These are phyloP conservation scores for Schoenoplectus triqueter DNA, from an alignment of 202 grass and related monocot species.

Conservation along the genomic window DNA sequence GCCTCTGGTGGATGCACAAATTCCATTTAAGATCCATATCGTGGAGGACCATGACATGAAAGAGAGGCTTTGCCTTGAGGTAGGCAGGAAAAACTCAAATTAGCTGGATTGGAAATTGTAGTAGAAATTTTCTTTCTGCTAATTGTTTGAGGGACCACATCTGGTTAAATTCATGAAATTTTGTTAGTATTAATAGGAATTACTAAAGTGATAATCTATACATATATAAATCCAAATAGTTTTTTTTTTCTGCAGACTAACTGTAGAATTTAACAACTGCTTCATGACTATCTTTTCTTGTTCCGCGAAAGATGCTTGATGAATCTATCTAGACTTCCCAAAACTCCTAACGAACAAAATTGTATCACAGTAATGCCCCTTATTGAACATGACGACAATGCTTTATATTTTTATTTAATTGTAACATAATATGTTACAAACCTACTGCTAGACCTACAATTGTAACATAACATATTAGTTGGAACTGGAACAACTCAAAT, in stretches of 20 bases:
- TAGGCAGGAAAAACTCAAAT: not conserved
- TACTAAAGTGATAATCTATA: not conserved
- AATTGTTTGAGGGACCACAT: not conserved
- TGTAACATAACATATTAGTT: not conserved
- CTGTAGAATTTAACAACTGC: not conserved
- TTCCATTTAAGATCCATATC: conserved; percentile 90
- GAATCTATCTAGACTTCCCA: not conserved
- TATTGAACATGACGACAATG: not conserved
- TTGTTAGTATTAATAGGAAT: not conserved
- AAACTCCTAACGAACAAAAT: not conserved
- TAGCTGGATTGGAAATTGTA: not conserved
- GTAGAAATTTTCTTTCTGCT: not conserved
- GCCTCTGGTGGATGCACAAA: conserved; percentile 65
- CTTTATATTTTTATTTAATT: not conserved
- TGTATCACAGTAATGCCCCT: not conserved
- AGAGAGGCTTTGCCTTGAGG: conserved; percentile 92
- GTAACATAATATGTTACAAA: not conserved
- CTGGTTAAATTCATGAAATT: not conserved
- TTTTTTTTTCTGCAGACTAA: not conserved
- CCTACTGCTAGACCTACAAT: not conserved
- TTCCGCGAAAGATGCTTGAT: not conserved
- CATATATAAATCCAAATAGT: not conserved
- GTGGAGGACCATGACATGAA: conserved; percentile 96
- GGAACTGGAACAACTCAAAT: not conserved
- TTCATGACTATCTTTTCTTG: not conserved